A percentile compares a stretch with the other conserved stretches of the same genome.
These are phyloP conservation scores for Fragaria vesca DNA, from an alignment of 306 rosid species.

Conservation along the genomic window DNA sequence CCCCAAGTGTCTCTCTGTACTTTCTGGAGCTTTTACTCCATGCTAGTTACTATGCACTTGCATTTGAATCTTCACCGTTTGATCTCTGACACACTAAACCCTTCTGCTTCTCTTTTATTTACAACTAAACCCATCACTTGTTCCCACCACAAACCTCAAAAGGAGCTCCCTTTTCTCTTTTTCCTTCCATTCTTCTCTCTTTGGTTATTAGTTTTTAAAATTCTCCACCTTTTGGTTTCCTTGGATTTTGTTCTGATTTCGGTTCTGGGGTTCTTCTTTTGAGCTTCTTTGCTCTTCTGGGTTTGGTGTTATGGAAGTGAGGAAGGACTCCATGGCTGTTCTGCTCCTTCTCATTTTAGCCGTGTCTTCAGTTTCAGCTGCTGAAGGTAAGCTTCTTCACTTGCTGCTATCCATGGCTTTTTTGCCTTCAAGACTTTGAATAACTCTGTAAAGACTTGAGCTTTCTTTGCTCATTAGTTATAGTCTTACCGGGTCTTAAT, in stretches of 20 bases:
- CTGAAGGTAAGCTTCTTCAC: conserved; percentile 45
- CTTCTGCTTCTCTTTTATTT: background rate
- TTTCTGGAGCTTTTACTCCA: conserved; percentile 4
- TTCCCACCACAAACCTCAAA: conserved; percentile 35
- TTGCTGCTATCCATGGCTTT: background rate
- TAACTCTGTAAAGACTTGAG: conserved; percentile 1
- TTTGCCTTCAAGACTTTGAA: background rate
- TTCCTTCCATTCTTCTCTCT: background rate
- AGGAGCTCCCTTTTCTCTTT: conserved; percentile 35
- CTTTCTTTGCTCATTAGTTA: background rate
- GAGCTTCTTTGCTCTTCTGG: conserved; percentile 11
- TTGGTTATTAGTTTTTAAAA: background rate
- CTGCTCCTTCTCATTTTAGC: conserved; percentile 46
- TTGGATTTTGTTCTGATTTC: background rate
- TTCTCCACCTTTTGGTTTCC: conserved; percentile 13
- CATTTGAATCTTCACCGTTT: conserved; percentile 31
- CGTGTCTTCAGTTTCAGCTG: conserved; percentile 50
- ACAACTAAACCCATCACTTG: conserved; percentile 20
- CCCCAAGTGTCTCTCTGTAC: background rate
- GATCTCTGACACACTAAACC: conserved; percentile 25
- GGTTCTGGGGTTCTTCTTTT: conserved; percentile 28
- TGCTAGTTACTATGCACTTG: conserved; percentile 18
- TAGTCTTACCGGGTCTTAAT: background rate
- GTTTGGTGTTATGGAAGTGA: conserved; percentile 21
- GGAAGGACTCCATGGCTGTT: conserved; percentile 42